These are phyloP conservation scores for Eimeria sp. DNA, from an alignment of 169 alveolate genomes.

Conservation along the genomic window DNA sequence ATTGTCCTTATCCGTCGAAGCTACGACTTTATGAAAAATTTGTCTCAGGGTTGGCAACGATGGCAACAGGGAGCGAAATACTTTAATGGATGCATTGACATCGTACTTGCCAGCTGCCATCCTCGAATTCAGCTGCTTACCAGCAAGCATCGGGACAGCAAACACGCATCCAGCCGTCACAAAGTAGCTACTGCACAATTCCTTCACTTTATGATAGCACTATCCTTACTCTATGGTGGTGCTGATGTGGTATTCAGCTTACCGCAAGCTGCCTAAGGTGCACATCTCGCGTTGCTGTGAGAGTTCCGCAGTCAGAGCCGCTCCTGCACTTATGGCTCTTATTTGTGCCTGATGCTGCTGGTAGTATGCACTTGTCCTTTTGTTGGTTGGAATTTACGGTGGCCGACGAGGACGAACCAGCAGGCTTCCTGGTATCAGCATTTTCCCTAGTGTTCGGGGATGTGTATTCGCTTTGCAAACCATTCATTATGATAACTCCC, in stretches of 20 bases:
- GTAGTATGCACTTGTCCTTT: neutral
- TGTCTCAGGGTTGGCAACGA: slow-evolving; percentile 43
- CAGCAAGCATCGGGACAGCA: neutral
- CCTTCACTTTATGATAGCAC: neutral
- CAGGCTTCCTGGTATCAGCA: neutral
- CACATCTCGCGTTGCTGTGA: neutral
- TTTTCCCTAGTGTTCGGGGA: neutral
- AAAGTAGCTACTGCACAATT: neutral
- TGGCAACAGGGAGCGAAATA: slow-evolving; percentile 43
- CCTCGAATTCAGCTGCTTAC: neutral
- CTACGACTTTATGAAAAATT: slow-evolving; percentile 37
- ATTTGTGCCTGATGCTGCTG: neutral
- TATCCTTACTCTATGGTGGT: neutral
- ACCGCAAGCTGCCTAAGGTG: neutral
- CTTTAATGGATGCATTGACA: neutral
- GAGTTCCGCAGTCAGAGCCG: neutral
- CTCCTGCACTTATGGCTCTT: neutral
- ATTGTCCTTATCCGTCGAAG: neutral
- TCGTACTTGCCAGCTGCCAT: neutral
- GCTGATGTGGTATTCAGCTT: neutral
- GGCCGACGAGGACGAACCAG: neutral
- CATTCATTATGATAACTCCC: neutral
- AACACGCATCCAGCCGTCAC: neutral
- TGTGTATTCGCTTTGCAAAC: neutral
- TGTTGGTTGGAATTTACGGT: neutral